Evolutionary conservation across 2,329 filamentous ascomycete genomes (phyloP).

Genomic region (Incumbomyces delicatus): DNA sequence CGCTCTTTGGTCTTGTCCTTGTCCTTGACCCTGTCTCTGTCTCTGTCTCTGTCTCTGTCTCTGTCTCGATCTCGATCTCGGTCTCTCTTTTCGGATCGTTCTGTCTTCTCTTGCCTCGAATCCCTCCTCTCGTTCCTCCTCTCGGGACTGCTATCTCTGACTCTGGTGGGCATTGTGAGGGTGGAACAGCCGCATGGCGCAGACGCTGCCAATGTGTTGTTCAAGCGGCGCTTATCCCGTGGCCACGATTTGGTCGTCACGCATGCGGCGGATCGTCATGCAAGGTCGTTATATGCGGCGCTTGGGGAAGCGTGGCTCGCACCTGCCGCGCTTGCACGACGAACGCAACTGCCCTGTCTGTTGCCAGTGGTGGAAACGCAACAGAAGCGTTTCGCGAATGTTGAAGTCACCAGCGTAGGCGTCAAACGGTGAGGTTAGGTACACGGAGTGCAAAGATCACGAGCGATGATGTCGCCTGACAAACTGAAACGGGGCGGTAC

Average conservation of each 20-base stretch:
- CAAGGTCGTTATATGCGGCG: not conserved
- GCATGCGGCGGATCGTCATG: not conserved
- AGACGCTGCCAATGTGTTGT: constrained; percentile 4
- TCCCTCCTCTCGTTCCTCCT: constrained; percentile 16
- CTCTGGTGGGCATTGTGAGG: constrained; percentile 18
- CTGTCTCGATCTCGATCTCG: not conserved
- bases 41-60: not conserved
- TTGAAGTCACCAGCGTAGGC: not conserved
- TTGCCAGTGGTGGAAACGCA: no score
- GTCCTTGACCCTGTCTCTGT: not conserved
- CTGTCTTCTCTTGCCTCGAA: constrained; percentile 10
- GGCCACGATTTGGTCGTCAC: constrained; percentile 13
- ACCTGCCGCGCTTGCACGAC: not conserved
- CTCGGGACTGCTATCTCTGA: constrained; percentile 18
- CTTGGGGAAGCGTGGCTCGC: not conserved
- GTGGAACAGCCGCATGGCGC: constrained; percentile 16
- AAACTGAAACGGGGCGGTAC: no score
- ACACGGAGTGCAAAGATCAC: no score
- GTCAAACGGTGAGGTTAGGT: no score
- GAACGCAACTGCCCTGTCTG: not conserved
- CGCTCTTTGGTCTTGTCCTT: constrained; percentile 14
- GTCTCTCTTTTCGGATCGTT: not conserved
- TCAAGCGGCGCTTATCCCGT: constrained; percentile 14
- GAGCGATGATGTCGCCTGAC: constrained; percentile 4
- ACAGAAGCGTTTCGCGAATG: no score